Conservation (phyloP, 1,284 basidiomycete species). For the Hortiboletus rubellus region DNA sequence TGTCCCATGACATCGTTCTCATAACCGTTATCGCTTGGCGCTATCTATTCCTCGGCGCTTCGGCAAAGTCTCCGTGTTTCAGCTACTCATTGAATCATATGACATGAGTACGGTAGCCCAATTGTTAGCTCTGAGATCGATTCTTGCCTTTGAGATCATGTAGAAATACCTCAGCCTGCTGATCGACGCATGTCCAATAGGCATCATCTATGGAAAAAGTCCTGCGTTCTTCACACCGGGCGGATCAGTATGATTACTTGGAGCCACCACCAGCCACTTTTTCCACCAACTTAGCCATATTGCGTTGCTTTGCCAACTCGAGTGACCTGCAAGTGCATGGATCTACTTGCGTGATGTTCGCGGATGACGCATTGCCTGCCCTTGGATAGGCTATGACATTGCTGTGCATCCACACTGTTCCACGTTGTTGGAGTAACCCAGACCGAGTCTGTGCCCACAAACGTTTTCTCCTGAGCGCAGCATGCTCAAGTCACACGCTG, state of each 20-base stretch:
- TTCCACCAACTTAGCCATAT: not conserved
- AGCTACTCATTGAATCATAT: not conserved
- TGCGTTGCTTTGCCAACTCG: not conserved
- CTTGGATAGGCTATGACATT: slow-evolving; percentile 3
- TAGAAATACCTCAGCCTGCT: not conserved
- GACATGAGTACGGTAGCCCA: too few relatives aligned
- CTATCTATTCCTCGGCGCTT: slow-evolving; percentile 3
- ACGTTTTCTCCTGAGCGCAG: not conserved
- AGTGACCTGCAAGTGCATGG: slow-evolving; percentile 6
- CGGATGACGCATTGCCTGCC: slow-evolving; percentile 13
- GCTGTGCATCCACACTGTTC: slow-evolving; percentile 12
- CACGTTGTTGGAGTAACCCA: not conserved
- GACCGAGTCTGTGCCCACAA: slow-evolving; percentile 7
- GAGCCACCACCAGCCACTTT: not conserved
- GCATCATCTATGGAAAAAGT: not conserved
- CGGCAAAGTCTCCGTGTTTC: slow-evolving; percentile 7
- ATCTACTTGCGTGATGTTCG: slow-evolving; percentile 12
- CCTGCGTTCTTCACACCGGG: not conserved
- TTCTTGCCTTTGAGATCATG: not conserved
- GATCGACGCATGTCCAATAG: not conserved
- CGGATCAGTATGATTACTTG: not conserved
- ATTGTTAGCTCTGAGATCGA: not conserved
- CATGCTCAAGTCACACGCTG: slow-evolving; percentile 7
- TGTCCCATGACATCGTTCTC: slow-evolving; percentile 4
- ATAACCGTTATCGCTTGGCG: slow-evolving; percentile 8